Evolutionary conservation across 805 yeast species (phyloP).

Genomic region (Hanseniaspora jakobsenii): DNA sequence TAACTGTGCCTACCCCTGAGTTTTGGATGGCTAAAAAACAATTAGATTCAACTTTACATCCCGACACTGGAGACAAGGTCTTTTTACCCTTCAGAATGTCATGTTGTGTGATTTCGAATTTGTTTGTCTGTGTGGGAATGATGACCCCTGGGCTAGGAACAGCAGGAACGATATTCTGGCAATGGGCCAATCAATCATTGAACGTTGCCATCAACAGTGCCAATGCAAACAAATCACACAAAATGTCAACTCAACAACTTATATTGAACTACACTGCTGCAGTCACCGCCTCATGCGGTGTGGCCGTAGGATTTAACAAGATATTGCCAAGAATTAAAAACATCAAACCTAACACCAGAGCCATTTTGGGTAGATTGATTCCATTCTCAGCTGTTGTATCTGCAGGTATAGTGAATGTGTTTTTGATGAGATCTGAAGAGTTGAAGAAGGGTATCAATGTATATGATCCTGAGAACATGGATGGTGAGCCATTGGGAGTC

Average conservation of each 20-base stretch:
- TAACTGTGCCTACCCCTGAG: slow-evolving; percentile 56
- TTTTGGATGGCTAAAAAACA: slow-evolving; percentile 82
- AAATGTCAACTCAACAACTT: slow-evolving; percentile 67
- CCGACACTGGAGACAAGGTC: slow-evolving; percentile 92
- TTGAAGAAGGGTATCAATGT: slow-evolving; percentile 73
- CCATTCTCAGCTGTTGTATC: slow-evolving; percentile 98
- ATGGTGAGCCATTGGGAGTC: slow-evolving; percentile 50
- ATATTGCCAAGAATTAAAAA: slow-evolving; percentile 73
- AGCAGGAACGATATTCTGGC: slow-evolving; percentile 92
- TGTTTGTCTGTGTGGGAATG: slow-evolving; percentile 96
- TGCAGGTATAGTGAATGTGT: slow-evolving; percentile 94
- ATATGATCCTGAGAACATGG: slow-evolving; percentile 39
- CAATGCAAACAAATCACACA: slow-evolving; percentile 90
- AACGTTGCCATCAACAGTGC: slow-evolving; percentile 96
- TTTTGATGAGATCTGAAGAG: slow-evolving; percentile 92
- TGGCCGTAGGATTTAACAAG: slow-evolving; percentile 84
- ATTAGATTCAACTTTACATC: slow-evolving; percentile 87
- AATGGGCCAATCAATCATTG: slow-evolving; percentile 89
- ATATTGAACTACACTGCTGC: slow-evolving; percentile 73
- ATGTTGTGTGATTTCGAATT: slow-evolving; percentile 80
- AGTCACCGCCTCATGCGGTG: slow-evolving; percentile 88
- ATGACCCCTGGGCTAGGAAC: slow-evolving; percentile 86
- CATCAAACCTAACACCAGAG: slow-evolving; percentile 55
- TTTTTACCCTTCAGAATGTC: slow-evolving; percentile 94
- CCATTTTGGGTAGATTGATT: slow-evolving; percentile 71